A percentile compares a stretch with the other conserved stretches of the same genome.
Conservation (phyloP, 140 eudicot species). For the Anethum foeniculum region DNA sequence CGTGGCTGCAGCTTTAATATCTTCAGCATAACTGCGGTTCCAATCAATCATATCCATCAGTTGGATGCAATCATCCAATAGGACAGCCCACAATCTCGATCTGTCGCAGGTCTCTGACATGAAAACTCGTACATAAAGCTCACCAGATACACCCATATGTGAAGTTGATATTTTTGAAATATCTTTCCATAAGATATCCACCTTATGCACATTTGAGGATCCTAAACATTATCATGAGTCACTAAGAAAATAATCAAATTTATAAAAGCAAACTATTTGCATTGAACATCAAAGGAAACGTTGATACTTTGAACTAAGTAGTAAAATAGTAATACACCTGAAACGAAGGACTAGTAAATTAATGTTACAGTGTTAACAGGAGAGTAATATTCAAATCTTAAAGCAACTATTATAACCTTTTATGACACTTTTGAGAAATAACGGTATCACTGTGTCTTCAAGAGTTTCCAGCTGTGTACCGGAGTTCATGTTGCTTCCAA, state of each 20-base stretch:
- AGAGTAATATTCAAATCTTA: not conserved
- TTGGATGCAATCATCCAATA: constrained; percentile 50
- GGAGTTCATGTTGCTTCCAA: constrained; percentile 27
- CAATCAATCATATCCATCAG: constrained; percentile 78
- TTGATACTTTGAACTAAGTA: not conserved
- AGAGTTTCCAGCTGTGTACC: constrained; percentile 31
- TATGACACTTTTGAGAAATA: constrained; percentile 59
- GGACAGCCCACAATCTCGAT: constrained; percentile 50
- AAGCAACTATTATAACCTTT: constrained; percentile 42
- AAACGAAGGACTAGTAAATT: not conserved
- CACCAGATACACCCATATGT: constrained; percentile 38
- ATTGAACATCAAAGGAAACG: not conserved
- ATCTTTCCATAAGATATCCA: constrained; percentile 85
- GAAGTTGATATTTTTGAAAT: constrained; percentile 25
- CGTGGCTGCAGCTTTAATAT: constrained; percentile 42
- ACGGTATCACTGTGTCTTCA: constrained; percentile 60
- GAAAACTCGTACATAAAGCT: constrained; percentile 63
- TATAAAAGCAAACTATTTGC: not conserved
- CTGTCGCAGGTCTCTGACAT: constrained; percentile 55
- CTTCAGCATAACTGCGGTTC: constrained; percentile 88
- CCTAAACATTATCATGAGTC: constrained; percentile 31
- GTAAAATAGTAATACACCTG: not conserved
- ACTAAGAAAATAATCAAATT: not conserved
- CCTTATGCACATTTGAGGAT: constrained; percentile 65
- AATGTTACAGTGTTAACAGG: not conserved